Percentiles rank a stretch among this genome's conserved stretches.
Evolutionary conservation across 441 rosid genomes (phyloP).

Genomic region (Dalechampia spathulata): DNA sequence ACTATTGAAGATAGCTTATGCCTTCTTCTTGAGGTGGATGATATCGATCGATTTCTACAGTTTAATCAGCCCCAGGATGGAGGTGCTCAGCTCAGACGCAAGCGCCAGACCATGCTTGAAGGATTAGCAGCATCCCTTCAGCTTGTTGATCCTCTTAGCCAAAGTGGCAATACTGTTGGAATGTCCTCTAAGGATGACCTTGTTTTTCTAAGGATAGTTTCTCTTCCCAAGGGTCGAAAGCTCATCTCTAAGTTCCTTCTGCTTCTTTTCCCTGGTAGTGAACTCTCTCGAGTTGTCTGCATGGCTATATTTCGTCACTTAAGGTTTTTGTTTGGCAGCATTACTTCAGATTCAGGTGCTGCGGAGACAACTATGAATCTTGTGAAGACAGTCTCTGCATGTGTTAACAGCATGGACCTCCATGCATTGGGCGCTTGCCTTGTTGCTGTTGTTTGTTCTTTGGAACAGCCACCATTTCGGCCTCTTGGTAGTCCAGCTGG

Average conservation of each 20-base stretch:
- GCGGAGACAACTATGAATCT: constrained; percentile 54
- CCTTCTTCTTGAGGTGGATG: constrained; percentile 67
- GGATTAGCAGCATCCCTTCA: constrained; percentile 85
- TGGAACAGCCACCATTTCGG: constrained; percentile 97
- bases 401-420: constrained; percentile 77
- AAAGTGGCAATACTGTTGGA: constrained; percentile 48
- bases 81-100: constrained; percentile 68
- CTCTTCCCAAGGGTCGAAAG: constrained; percentile 86
- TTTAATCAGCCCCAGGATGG: constrained; percentile 75
- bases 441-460: constrained; percentile 93
- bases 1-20: constrained; percentile 59
- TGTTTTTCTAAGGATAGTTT: constrained; percentile 67
- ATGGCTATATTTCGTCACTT: constrained; percentile 86
- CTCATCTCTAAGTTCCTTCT: constrained; percentile 52
- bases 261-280: constrained; percentile 81
- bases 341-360: constrained; percentile 59
- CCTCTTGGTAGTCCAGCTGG: constrained; percentile 91
- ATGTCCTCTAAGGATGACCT: constrained; percentile 67
- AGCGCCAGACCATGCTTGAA: constrained; percentile 69
- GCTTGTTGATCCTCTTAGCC: constrained; percentile 84
- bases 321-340: constrained; percentile 71
- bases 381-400: constrained; percentile 58
- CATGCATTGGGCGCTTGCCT: constrained; percentile 88
- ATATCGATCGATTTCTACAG: constrained; percentile 72
- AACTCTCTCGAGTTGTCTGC: constrained; percentile 73